Base-by-base conservation (phyloP, 1,139 yeast species). In the Pneumocystis oryctolagi region DNA sequence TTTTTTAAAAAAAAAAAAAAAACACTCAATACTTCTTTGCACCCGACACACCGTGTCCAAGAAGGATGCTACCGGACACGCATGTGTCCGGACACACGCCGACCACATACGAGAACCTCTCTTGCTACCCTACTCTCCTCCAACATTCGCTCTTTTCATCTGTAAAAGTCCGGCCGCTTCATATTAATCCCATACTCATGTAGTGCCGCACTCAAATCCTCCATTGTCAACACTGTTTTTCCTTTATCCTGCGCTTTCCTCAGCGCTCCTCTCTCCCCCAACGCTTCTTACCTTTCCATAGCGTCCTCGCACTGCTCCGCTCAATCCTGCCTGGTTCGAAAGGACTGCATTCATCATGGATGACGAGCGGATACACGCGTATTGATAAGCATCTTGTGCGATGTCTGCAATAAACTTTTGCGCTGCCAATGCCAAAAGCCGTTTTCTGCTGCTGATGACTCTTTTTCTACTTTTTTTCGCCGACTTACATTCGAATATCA, bases 381-480 rank as follows among this genome's bases (percentile, higher is more conserved):
- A 90, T 72, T 94, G 98, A 73, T 89, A 92, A 0, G 98, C 97
- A 73, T 94, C 97, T 28, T 90, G 89, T 0, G 98, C 96, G 55
- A 94, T 85, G 72, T 92, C 98, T 65, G 92, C 84, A 40, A 94
- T 81, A 72, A 94, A 94, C 72, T 94, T 92, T 71, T 94, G 98
- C 0, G 98, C 90, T 0, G 98, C 97, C 64, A 94, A 77, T 0
- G 97, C 97, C 62, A 94, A 77, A 59, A 94, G 77, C 64, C 97
- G 79, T 89, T 66, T 47, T 12, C 69, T 68, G n/a, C 18, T n/a
- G 6, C 12, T 20, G 14, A 61, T 59, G 58, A 63, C 60, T 25
- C 32, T n/a, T 8, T 12, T 20, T 18, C 31, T 9, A 20, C 18
- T 9, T 2, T 6, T 32, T 18, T 12, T 5, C 34, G 30, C 3